Percentiles rank a stretch among this genome's conserved stretches.
Evolutionary conservation across 140 eudicot species (phyloP).

Genomic region (Stevia rebaudiana): DNA sequence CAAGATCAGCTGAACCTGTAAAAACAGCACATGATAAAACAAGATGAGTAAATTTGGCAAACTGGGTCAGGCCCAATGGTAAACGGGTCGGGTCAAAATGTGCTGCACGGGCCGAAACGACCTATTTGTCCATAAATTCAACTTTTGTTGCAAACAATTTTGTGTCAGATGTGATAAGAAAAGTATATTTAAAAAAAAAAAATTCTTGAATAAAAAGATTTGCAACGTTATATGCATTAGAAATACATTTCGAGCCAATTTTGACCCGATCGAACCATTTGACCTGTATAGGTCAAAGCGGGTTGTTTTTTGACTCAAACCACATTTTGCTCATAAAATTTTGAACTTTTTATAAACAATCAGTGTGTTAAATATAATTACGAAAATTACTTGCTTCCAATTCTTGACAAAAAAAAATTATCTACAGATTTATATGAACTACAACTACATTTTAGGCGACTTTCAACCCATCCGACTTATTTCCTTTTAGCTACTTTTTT

Average conservation of each 20-base stretch:
- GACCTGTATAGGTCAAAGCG: not conserved
- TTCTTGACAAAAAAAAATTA: not conserved
- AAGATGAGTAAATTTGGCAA: conserved; percentile 5
- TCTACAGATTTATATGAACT: not conserved
- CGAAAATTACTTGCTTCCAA: not conserved
- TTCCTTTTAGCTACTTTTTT: not conserved
- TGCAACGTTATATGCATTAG: not conserved
- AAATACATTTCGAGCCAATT: not conserved
- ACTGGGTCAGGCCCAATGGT: not conserved
- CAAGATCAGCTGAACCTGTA: conserved; percentile 94
- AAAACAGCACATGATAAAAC: conserved; percentile 4
- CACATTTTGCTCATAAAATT: not conserved
- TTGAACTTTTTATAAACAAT: not conserved
- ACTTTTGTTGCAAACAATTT: not conserved
- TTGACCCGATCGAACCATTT: not conserved
- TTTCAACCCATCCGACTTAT: not conserved
- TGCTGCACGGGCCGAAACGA: not conserved
- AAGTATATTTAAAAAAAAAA: not conserved
- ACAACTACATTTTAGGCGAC: not conserved
- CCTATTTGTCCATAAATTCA: not conserved
- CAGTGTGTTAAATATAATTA: not conserved
- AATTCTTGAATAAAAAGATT: not conserved
- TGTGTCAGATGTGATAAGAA: not conserved
- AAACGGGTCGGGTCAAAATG: not conserved
- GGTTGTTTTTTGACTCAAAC: not conserved